Conservation (phyloP, 2,329 filamentous ascomycete genomes). For the Ascocoryne sarcoides region DNA sequence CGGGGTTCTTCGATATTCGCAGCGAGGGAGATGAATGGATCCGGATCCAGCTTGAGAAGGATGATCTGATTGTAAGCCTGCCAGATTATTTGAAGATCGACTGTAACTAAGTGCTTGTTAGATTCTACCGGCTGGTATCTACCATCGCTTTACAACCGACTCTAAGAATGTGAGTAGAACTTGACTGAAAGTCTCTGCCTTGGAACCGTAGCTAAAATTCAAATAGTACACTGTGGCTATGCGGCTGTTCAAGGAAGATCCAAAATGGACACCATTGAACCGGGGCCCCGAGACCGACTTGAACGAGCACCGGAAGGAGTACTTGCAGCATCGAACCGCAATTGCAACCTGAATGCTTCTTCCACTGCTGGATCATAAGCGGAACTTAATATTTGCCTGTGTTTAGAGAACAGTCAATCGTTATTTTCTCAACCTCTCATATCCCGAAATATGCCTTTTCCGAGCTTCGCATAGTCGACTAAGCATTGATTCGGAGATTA, state of each 20-base stretch:
- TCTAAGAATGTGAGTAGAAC: conserved; percentile 65
- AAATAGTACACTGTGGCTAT: conserved; percentile 85
- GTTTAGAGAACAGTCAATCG: no score
- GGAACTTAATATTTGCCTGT: no score
- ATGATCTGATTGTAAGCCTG: conserved; percentile 62
- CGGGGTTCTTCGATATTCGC: conserved; percentile 89
- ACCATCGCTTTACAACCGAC: conserved; percentile 95
- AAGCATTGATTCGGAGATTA: no score
- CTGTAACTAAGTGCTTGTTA: conserved; percentile 13
- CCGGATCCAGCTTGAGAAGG: conserved; percentile 72
- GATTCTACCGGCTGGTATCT: conserved; percentile 89
- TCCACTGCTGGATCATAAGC: no score
- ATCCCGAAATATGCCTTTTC: no score
- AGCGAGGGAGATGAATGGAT: conserved; percentile 81
- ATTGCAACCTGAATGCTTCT: no score
- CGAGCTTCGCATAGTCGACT: no score
- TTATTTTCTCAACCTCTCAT: no score
- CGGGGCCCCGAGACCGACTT: conserved; percentile 65
- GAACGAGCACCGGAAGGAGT: conserved; percentile 72
- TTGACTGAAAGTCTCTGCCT: conserved; percentile 1
- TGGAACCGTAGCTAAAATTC: not conserved
- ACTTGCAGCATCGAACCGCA: conserved; percentile 39
- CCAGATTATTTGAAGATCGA: not conserved
- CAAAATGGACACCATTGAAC: conserved; percentile 95
- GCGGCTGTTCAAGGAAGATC: conserved; percentile 95